Percentiles rank a stretch among this genome's conserved stretches.
Evolutionary conservation across 495 filamentous ascomycete genomes (phyloP).

Genomic region (Xylaria longipes): DNA sequence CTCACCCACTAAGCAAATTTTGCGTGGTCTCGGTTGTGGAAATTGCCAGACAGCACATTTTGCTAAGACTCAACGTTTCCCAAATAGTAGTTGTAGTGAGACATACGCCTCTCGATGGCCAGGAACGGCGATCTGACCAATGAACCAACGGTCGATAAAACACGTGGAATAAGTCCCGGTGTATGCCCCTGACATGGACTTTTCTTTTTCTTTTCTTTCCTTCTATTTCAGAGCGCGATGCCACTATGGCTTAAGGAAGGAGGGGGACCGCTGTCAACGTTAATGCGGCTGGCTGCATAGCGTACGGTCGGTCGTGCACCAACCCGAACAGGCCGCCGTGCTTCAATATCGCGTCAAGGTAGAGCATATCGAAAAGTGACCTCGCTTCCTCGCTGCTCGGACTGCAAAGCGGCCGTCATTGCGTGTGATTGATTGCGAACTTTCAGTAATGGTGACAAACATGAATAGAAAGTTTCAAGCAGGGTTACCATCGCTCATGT

Average conservation of each 20-base stretch:
- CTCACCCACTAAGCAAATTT: neutral
- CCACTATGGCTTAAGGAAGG: neutral
- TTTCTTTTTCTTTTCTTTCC: neutral
- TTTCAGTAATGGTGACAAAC: neutral
- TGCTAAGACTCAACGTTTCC: neutral
- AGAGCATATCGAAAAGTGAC: neutral
- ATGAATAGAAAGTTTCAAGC: neutral
- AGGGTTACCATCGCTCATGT: neutral
- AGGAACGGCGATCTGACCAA: neutral
- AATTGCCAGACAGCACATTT: neutral
- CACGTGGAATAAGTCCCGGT: neutral
- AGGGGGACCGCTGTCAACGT: neutral
- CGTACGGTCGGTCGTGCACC: neutral
- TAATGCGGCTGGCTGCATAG: neutral
- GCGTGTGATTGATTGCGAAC: neutral
- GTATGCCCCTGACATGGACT: neutral
- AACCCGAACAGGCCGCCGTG: neutral
- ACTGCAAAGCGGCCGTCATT: no score
- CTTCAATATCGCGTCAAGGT: neutral
- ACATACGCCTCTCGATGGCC: neutral
- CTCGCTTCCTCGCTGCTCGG: neutral
- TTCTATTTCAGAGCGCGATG: neutral
- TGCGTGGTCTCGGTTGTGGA: neutral
- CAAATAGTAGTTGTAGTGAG: neutral
- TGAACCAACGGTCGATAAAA: neutral